Evolutionary conservation across 2,329 filamentous ascomycete genomes (phyloP).

Genomic region (Claviceps quebecensis): DNA sequence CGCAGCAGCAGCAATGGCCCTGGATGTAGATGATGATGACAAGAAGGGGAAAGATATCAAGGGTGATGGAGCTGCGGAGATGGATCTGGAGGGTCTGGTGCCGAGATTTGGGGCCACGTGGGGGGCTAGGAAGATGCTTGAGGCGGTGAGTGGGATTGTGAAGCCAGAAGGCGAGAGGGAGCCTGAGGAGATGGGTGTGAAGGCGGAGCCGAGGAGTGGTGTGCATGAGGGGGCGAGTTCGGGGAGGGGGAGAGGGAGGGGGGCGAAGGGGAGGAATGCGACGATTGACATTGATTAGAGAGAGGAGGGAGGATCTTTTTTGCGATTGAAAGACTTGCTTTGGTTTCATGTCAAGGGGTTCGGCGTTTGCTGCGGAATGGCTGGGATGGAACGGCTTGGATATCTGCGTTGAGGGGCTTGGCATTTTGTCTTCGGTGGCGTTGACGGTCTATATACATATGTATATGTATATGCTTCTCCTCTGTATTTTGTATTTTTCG

Average conservation of each 20-base stretch:
- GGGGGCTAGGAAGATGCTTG: constrained; percentile 29
- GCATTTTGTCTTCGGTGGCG: too few species aligned
- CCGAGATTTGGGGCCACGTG: constrained; percentile 26
- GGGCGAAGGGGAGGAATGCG: background rate
- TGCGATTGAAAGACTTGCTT: too few species aligned
- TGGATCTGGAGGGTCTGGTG: constrained; percentile 22
- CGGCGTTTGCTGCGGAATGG: too few species aligned
- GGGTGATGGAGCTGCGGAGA: constrained; percentile 4
- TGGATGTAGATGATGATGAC: constrained; percentile 2
- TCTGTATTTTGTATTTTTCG: too few species aligned
- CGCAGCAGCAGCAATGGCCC: background rate
- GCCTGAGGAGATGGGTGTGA: background rate
- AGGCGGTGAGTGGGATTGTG: constrained; percentile 31
- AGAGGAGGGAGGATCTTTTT: background rate
- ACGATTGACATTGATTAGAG: background rate
- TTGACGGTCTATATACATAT: too few species aligned
- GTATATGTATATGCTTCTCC: too few species aligned
- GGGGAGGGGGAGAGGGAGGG: constrained; percentile 9
- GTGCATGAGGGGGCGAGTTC: background rate
- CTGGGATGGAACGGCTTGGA: too few species aligned
- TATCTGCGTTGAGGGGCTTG: too few species aligned
- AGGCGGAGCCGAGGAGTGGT: constrained; percentile 7
- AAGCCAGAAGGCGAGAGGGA: constrained; percentile 16
- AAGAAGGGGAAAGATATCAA: constrained; percentile 6
- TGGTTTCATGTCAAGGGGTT: too few species aligned